A percentile compares a stretch with the other conserved stretches of the same genome.
Evolutionary conservation across 768 basidiomycete genomes (phyloP).

Genomic region (Gloeophyllum trabeum): DNA sequence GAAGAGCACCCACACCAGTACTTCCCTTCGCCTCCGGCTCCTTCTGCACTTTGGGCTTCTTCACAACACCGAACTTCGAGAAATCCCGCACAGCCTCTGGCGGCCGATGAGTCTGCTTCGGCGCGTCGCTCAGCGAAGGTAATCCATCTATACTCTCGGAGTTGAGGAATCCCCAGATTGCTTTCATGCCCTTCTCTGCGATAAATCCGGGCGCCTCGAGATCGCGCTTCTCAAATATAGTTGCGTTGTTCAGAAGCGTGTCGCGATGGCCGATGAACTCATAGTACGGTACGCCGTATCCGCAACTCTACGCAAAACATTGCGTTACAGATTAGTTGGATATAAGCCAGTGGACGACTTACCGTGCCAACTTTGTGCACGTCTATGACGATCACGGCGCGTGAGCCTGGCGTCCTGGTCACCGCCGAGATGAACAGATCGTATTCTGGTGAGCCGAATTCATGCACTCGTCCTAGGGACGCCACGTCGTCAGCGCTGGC

Average conservation of each 20-base stretch:
- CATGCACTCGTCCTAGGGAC: slow-evolving; percentile 42
- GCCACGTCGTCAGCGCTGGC: neutral
- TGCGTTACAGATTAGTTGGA: neutral
- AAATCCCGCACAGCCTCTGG: too few relatives aligned
- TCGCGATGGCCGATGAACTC: slow-evolving; percentile 44
- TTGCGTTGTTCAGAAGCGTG: slow-evolving; percentile 18
- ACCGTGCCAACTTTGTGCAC: slow-evolving; percentile 47
- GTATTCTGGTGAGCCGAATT: slow-evolving; percentile 55
- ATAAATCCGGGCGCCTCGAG: too few relatives aligned
- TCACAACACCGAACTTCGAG: too few relatives aligned
- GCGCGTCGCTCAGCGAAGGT: slow-evolving; percentile 23
- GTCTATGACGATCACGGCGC: slow-evolving; percentile 49
- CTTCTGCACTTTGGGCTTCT: too few relatives aligned
- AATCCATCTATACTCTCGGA: slow-evolving; percentile 44
- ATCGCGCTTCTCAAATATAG: slow-evolving; percentile 9
- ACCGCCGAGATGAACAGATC: slow-evolving; percentile 34
- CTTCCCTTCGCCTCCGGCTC: too few relatives aligned
- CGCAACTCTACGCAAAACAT: slow-evolving; percentile 39
- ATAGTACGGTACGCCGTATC: slow-evolving; percentile 53
- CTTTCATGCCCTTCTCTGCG: slow-evolving; percentile 27
- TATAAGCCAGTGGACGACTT: slow-evolving; percentile 6
- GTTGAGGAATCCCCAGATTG: slow-evolving; percentile 47
- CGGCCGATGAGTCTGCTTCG: too few relatives aligned
- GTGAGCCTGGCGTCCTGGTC: slow-evolving; percentile 43
- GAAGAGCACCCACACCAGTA: too few relatives aligned